These are phyloP conservation scores for Pestalotiopsis sp. DNA, from an alignment of 2,329 filamentous ascomycete species.

Conservation along the genomic window DNA sequence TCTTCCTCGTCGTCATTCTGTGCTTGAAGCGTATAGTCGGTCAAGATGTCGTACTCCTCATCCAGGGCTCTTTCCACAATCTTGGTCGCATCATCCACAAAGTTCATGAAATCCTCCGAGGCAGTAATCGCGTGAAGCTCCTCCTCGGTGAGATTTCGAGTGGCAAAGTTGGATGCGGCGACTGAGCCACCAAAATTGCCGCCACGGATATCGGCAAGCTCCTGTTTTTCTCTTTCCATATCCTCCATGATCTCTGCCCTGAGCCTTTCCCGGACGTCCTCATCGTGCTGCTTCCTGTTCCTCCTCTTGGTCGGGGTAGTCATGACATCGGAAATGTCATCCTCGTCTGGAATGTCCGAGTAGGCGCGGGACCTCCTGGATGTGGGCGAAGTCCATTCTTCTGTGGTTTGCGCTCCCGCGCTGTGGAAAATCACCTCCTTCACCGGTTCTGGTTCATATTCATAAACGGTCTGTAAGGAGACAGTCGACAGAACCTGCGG, in stretches of 20 bases:
- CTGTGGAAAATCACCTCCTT: conserved; percentile 94
- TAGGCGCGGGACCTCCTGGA: conserved; percentile 53
- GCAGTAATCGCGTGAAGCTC: conserved; percentile 88
- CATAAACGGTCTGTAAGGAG: conserved; percentile 75
- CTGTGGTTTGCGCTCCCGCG: conserved; percentile 91
- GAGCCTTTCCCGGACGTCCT: conserved; percentile 83
- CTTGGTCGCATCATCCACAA: conserved; percentile 93
- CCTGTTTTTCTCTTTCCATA: conserved; percentile 66
- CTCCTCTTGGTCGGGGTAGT: conserved; percentile 69
- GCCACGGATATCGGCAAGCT: conserved; percentile 52
- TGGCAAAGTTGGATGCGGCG: conserved; percentile 64
- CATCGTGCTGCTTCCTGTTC: conserved; percentile 78
- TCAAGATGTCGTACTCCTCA: conserved; percentile 93
- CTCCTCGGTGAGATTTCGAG: conserved; percentile 76
- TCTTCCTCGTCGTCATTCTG: conserved; percentile 79
- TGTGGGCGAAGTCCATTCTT: conserved; percentile 64
- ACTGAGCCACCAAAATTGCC: conserved; percentile 43
- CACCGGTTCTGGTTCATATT: conserved; percentile 73
- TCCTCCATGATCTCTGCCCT: conserved; percentile 92
- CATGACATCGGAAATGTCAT: conserved; percentile 54
- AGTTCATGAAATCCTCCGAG: conserved; percentile 91
- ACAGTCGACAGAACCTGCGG: conserved; percentile 74
- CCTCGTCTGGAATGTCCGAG: conserved; percentile 64
- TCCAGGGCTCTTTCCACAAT: conserved; percentile 95
- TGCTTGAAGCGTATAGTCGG: conserved; percentile 86